Evolutionary conservation across 176 grass and related monocot species (phyloP).

Genomic region (Rhynchospora breviuscula): DNA sequence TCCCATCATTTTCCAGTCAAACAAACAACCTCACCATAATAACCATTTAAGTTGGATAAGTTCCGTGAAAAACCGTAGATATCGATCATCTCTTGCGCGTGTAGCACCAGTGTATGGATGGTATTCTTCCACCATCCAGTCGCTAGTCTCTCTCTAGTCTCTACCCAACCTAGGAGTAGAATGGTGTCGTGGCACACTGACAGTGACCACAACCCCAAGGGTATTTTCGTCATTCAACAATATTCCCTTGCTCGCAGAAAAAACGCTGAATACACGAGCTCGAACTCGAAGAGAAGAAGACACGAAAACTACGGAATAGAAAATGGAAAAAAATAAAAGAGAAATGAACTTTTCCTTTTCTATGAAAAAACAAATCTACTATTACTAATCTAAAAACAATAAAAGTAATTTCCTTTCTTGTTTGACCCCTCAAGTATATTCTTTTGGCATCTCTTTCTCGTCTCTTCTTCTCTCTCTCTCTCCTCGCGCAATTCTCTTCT

Average conservation of each 20-base stretch:
- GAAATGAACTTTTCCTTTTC: not conserved
- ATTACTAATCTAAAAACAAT: not conserved
- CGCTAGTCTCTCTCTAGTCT: not conserved
- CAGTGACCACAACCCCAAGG: not conserved
- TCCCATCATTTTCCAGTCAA: no score
- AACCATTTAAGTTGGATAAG: no score
- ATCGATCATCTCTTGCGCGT: no score
- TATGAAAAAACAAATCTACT: not conserved
- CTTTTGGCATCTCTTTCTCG: slow-evolving; percentile 35
- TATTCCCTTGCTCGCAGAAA: not conserved
- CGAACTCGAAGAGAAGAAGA: not conserved
- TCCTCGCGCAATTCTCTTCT: slow-evolving; percentile 24
- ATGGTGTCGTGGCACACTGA: not conserved
- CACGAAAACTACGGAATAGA: not conserved
- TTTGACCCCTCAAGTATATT: slow-evolving; percentile 35
- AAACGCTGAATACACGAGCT: not conserved
- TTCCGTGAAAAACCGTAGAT: no score
- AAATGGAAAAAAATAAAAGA: not conserved
- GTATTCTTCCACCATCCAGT: no score
- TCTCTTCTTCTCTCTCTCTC: slow-evolving; percentile 1
- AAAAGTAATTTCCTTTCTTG: not conserved
- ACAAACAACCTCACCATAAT: no score
- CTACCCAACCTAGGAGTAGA: slow-evolving; percentile 6
- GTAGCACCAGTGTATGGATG: no score
- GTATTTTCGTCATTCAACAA: not conserved